Evolutionary conservation across 2,329 filamentous ascomycete genomes (phyloP).

Genomic region (Neurospora sp.): DNA sequence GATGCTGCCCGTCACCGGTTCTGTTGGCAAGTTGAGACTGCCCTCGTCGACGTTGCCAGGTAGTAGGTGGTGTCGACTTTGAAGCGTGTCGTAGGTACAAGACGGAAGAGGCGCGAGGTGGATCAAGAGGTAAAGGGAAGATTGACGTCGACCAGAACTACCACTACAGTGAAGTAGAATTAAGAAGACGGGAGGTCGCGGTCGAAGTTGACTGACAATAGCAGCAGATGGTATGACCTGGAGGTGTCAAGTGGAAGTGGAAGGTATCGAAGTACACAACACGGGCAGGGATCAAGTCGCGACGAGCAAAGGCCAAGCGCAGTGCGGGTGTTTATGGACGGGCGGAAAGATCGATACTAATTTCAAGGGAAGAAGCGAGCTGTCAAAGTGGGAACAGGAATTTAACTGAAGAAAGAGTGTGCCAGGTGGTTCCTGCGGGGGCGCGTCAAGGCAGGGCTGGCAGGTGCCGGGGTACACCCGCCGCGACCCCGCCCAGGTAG

Average conservation of each 20-base stretch:
- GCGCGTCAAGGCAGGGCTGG: background rate
- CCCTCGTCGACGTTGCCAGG: background rate
- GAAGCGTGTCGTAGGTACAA: background rate
- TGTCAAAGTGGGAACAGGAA: background rate
- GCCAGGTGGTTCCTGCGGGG: background rate
- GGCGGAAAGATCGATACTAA: background rate
- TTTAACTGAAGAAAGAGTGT: background rate
- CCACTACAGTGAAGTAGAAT: background rate
- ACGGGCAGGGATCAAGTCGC: background rate
- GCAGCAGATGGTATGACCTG: background rate
- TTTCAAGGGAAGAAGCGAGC: background rate
- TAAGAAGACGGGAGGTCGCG: background rate
- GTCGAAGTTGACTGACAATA: background rate
- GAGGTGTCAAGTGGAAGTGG: background rate
- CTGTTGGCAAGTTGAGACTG: background rate
- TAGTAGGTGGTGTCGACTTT: background rate
- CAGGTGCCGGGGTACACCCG: background rate
- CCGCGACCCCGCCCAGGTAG: background rate
- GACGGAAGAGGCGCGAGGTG: background rate
- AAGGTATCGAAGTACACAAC: background rate
- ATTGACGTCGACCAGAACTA: background rate
- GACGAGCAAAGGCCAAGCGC: background rate
- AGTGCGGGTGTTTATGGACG: background rate
- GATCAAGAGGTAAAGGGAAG: background rate
- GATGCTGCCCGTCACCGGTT: background rate